These are phyloP conservation scores for Paraglomus brasilianum DNA, from an alignment of 192 early-diverging fungal genomes.

Conservation along the genomic window DNA sequence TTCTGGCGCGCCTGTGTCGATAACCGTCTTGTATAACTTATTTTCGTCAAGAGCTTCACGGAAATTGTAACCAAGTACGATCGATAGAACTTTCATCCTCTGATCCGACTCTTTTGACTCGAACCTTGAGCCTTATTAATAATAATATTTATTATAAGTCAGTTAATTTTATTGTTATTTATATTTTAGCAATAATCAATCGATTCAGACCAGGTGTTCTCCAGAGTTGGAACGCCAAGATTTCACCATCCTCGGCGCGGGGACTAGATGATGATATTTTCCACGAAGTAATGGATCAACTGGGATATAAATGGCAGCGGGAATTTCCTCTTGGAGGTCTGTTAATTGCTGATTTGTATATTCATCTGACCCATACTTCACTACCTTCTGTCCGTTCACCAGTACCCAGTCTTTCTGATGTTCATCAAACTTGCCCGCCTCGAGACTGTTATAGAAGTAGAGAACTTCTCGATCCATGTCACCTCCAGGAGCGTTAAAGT, in stretches of 20 bases:
- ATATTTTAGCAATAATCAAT: neutral
- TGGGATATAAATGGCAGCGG: conserved; percentile 10
- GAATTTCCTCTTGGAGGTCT: neutral
- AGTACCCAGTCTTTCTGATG: conserved; percentile 20
- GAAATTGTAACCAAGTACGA: neutral
- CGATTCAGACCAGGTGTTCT: neutral
- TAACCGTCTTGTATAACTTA: conserved; percentile 16
- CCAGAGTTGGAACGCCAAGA: neutral
- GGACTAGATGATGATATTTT: conserved; percentile 1
- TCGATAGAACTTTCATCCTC: neutral
- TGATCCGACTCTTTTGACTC: conserved; percentile 6
- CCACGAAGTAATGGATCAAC: conserved; percentile 20
- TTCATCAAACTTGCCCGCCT: neutral
- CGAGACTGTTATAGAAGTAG: conserved; percentile 6
- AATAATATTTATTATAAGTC: neutral
- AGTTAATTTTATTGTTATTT: neutral
- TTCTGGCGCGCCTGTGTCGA: conserved; percentile 3
- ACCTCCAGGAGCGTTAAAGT: neutral
- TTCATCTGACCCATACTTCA: conserved; percentile 1
- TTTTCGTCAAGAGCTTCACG: neutral
- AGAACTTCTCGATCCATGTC: neutral
- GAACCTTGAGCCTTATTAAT: conserved; percentile 19
- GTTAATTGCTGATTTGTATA: neutral
- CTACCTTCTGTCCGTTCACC: conserved; percentile 9
- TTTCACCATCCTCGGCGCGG: neutral